phyloP scores from a whole-genome alignment of 805 yeast genomes.

The Lipomyces sp. region DNA sequence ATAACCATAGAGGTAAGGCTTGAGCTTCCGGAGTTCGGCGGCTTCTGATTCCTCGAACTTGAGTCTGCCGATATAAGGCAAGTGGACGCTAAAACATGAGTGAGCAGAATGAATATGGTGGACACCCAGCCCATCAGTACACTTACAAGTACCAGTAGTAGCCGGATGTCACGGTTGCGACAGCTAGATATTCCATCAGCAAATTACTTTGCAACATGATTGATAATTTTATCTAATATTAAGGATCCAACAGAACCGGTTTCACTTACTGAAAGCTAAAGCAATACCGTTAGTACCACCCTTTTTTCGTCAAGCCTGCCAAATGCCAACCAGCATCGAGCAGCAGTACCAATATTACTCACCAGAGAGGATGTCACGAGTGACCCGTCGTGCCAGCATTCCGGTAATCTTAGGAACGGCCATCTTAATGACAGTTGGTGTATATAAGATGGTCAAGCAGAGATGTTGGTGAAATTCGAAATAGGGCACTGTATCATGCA shows the following conservation, averaged over 20 bases:
- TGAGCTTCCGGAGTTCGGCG: not conserved
- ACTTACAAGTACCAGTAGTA: conserved; percentile 31
- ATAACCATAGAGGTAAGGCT: not conserved
- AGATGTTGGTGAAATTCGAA: not conserved
- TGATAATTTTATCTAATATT: not conserved
- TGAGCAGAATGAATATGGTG: conserved; percentile 3
- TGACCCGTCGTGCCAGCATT: conserved; percentile 21
- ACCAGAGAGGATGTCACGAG: conserved; percentile 24
- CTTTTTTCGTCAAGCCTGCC: too few relatives aligned
- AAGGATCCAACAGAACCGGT: not conserved
- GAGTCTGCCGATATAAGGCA: conserved; percentile 16
- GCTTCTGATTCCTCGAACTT: not conserved
- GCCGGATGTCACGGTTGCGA: conserved; percentile 7
- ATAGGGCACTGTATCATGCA: not conserved
- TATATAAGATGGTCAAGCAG: not conserved
- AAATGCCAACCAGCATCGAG: not conserved
- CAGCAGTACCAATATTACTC: conserved; percentile 5
- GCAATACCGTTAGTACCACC: not conserved
- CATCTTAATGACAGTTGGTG: conserved; percentile 17
- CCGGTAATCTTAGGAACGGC: conserved; percentile 37
- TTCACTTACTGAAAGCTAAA: conserved; percentile 7
- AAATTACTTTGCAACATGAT: not conserved
- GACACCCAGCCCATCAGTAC: not conserved
- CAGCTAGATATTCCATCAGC: conserved; percentile 6
- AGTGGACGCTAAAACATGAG: conserved; percentile 18